These are phyloP conservation scores for Didymella arachidicola DNA, from an alignment of 2,329 filamentous ascomycete species.

Conservation along the genomic window DNA sequence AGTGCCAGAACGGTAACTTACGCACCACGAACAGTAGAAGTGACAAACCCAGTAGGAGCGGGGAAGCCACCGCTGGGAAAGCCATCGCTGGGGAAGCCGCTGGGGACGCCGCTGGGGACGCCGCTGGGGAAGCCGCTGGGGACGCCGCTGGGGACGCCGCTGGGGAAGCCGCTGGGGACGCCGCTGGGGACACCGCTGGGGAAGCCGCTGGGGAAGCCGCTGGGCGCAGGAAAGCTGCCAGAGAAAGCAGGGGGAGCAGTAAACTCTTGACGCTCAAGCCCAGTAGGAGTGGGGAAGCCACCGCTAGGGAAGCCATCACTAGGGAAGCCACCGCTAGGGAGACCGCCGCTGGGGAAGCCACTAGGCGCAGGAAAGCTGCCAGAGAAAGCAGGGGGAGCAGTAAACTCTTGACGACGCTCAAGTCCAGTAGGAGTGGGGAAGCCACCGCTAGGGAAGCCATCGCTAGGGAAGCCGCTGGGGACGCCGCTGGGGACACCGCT, in stretches of 20 bases:
- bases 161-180: not conserved
- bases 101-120: too few species aligned
- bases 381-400: constrained; percentile 4
- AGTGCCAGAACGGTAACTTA: constrained; percentile 2
- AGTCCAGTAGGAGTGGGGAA: constrained; percentile 7
- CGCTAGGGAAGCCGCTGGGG: too few species aligned
- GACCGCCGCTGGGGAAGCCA: not conserved
- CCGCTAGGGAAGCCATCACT: not conserved
- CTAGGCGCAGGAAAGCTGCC: constrained; percentile 6
- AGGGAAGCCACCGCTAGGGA: not conserved
- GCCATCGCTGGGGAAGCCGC: not conserved
- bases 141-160: too few species aligned
- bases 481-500: too few species aligned
- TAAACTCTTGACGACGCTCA: constrained; percentile 4
- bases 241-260: constrained; percentile 4
- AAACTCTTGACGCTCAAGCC: constrained; percentile 6
- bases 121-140: not conserved
- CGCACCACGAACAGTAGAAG: constrained; percentile 12
- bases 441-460: too few species aligned
- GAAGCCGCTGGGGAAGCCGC: not conserved
- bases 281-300: not conserved
- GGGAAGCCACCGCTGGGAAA: constrained; percentile 4
- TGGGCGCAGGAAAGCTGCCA: constrained; percentile 6
- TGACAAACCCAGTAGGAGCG: constrained; percentile 12
- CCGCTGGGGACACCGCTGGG: not conserved